These are phyloP conservation scores for Ganoderma sinense DNA, from an alignment of 1,284 basidiomycete genomes.

Conservation along the genomic window DNA sequence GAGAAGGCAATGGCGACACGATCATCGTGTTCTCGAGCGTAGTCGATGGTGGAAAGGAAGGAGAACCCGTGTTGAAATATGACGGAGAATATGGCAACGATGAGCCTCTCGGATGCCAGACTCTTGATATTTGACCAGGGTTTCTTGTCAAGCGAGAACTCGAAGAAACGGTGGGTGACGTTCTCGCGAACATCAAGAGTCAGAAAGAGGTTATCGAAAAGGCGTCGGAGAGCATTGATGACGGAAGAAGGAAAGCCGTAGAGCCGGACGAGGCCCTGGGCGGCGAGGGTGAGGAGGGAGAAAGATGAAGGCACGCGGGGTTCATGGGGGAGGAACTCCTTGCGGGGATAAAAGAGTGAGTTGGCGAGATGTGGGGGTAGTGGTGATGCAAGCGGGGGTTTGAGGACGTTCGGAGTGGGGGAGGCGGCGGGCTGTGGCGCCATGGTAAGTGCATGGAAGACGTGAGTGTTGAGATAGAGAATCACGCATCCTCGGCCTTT, in stretches of 20 bases:
- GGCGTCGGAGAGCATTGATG: constrained; percentile 57
- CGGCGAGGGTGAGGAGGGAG: constrained; percentile 70
- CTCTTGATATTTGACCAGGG: constrained; percentile 77
- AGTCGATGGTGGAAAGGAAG: constrained; percentile 76
- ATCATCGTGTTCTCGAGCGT: constrained; percentile 79
- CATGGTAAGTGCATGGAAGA: constrained; percentile 37
- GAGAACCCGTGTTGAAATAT: constrained; percentile 69
- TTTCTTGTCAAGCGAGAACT: constrained; percentile 71
- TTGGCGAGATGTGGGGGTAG: constrained; percentile 28
- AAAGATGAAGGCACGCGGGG: constrained; percentile 61
- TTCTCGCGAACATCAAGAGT: constrained; percentile 63
- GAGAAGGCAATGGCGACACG: constrained; percentile 75
- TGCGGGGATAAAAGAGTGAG: constrained; percentile 63
- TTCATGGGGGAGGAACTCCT: constrained; percentile 72
- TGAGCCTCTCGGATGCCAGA: constrained; percentile 68
- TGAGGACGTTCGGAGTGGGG: constrained; percentile 34
- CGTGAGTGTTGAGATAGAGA: constrained; percentile 15
- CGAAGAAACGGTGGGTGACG: constrained; percentile 62
- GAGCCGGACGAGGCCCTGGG: constrained; percentile 66
- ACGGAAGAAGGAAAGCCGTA: constrained; percentile 69
- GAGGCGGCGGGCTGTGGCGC: constrained; percentile 32
- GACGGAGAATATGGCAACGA: constrained; percentile 69
- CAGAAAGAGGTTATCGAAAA: constrained; percentile 57
- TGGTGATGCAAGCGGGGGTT: constrained; percentile 31
- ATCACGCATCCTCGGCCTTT: constrained; percentile 25